Conservation (phyloP, 2,329 filamentous ascomycete genomes). For the Pyrenophora teres region DNA sequence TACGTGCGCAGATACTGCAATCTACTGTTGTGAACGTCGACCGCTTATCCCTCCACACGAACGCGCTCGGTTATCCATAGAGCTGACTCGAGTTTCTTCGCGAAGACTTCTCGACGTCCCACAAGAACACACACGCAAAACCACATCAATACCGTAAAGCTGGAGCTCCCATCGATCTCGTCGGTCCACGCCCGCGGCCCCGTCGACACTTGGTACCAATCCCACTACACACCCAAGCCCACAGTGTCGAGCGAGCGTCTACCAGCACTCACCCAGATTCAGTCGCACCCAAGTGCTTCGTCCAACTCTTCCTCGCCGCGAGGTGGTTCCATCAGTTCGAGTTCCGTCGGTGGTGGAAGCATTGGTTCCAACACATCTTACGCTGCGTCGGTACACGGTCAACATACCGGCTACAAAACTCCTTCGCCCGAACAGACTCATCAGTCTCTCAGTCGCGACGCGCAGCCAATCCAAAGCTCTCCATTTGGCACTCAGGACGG, state of each 20-base stretch:
- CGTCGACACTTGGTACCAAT: constrained; percentile 73
- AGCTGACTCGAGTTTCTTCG: constrained; percentile 23
- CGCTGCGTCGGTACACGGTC: constrained; percentile 59
- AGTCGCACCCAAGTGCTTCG: constrained; percentile 65
- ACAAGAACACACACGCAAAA: constrained; percentile 13
- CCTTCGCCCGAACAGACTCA: constrained; percentile 71
- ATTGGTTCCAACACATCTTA: constrained; percentile 62
- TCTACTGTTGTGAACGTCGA: constrained; percentile 33
- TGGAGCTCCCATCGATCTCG: constrained; percentile 89
- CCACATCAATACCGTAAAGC: constrained; percentile 73
- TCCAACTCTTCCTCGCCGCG: constrained; percentile 76
- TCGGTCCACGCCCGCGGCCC: constrained; percentile 80
- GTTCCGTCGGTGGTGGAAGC: constrained; percentile 55
- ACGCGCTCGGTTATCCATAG: constrained; percentile 34
- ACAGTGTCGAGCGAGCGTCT: constrained; percentile 74
- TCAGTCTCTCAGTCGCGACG: constrained; percentile 48
- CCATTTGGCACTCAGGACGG: constrained; percentile 47
- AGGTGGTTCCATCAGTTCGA: constrained; percentile 72
- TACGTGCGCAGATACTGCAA: constrained; percentile 39
- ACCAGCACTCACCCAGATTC: constrained; percentile 71
- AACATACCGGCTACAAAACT: constrained; percentile 68
- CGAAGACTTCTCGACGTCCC: constrained; percentile 15
- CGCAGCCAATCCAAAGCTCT: constrained; percentile 46
- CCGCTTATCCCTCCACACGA: constrained; percentile 18
- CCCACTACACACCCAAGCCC: constrained; percentile 67